These are phyloP conservation scores for Casuarina cunninghamiana DNA, from an alignment of 306 rosid species.

Conservation along the genomic window DNA sequence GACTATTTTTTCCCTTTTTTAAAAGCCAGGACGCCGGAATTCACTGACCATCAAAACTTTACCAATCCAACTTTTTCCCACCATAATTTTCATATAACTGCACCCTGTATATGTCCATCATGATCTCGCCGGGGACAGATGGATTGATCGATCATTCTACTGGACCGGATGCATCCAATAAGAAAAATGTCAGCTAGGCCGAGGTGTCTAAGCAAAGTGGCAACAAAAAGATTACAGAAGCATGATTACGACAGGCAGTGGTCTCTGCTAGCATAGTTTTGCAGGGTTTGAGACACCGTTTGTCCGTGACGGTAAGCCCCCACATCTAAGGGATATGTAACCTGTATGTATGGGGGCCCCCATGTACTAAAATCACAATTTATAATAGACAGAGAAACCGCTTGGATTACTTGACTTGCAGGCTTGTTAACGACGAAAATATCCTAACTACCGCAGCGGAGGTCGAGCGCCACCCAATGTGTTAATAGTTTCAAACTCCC, in stretches of 20 bases:
- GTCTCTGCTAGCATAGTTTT: neutral
- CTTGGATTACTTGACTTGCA: neutral
- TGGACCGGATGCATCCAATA: neutral
- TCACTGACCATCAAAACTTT: neutral
- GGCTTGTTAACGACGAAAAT: neutral
- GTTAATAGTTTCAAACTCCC: conserved; percentile 10
- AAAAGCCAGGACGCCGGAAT: neutral
- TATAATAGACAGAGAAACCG: neutral
- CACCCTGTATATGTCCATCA: neutral
- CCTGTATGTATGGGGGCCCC: too few species aligned
- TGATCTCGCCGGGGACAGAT: neutral
- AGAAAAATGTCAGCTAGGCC: neutral
- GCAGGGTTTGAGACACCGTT: too few species aligned
- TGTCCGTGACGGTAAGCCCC: too few species aligned
- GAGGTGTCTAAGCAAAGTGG: neutral
- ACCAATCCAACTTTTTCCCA: neutral
- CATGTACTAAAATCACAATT: too few species aligned
- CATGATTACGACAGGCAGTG: neutral
- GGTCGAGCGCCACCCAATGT: conserved; percentile 23
- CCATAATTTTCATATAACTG: neutral
- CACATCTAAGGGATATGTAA: neutral
- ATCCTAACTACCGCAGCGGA: conserved; percentile 30
- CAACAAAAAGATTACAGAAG: neutral
- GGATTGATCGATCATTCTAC: neutral
- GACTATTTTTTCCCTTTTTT: neutral